phyloP scores from a whole-genome alignment of 305 asterid species.

The Coffea humblotiana region DNA sequence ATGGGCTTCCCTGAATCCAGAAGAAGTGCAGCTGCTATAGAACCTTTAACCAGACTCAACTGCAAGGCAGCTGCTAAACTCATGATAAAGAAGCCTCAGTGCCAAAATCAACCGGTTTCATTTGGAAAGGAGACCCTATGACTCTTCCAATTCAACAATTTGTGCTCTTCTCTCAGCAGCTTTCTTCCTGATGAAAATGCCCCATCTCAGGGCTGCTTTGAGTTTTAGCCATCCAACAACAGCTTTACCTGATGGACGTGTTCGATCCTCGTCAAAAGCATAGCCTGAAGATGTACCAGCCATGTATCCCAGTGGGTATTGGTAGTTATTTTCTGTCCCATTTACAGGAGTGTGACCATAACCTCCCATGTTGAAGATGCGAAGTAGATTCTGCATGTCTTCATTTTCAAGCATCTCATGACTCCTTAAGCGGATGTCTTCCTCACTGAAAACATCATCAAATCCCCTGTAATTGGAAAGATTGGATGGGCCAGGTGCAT shows the following conservation, averaged over 20 bases:
- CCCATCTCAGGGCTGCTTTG: constrained; percentile 98
- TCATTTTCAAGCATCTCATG: constrained; percentile 92
- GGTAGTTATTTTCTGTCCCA: constrained; percentile 45
- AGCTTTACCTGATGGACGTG: constrained; percentile 91
- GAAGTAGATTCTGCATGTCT: constrained; percentile 93
- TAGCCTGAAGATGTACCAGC: constrained; percentile 56
- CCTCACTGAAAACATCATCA: constrained; percentile 65
- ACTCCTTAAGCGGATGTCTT: constrained; percentile 84
- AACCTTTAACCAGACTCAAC: too few species aligned
- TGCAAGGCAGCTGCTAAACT: too few species aligned
- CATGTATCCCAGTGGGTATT: constrained; percentile 46
- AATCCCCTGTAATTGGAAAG: constrained; percentile 48
- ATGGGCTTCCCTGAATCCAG: constrained; percentile 16
- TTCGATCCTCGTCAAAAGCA: constrained; percentile 49
- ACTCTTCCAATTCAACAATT: constrained; percentile 76
- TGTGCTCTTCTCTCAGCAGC: constrained; percentile 98
- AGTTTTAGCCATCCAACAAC: constrained; percentile 98
- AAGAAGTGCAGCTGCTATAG: too few species aligned
- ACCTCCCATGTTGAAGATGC: constrained; percentile 66
- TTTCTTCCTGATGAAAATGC: constrained; percentile 86
- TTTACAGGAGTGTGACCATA: constrained; percentile 49
- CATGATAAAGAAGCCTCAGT: background rate
- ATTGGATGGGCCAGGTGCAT: constrained; percentile 49
- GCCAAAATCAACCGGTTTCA: constrained; percentile 5
- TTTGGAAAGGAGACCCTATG: constrained; percentile 24